These are phyloP conservation scores for Tilletia setariae DNA, from an alignment of 1,284 basidiomycete genomes.

Conservation along the genomic window DNA sequence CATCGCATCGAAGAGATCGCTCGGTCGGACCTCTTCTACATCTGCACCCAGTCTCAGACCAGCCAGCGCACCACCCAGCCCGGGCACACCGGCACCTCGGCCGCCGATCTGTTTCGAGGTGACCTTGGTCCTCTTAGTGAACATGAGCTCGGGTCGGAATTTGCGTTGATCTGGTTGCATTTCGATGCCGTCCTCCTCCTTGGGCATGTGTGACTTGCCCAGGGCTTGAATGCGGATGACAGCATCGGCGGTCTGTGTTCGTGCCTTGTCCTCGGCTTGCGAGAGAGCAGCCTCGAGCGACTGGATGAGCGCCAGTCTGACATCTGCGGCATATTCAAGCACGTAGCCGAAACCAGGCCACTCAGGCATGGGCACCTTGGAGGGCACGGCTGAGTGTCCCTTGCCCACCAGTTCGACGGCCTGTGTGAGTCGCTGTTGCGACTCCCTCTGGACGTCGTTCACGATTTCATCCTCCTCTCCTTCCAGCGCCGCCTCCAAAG, in stretches of 20 bases:
- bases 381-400: conserved; percentile 57
- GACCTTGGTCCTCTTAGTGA: conserved; percentile 55
- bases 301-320: conserved; percentile 72
- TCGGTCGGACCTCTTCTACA: conserved; percentile 56
- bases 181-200: conserved; percentile 19
- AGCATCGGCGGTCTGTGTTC: conserved; percentile 67
- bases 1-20: conserved; percentile 84
- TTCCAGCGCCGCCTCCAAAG: conserved; percentile 70
- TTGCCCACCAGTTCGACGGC: conserved; percentile 75
- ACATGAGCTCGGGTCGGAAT: conserved; percentile 97
- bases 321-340: conserved; percentile 84
- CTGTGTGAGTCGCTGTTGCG: conserved; percentile 59
- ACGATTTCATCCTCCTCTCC: conserved; percentile 73
- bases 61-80: conserved; percentile 21
- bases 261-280: conserved; percentile 78
- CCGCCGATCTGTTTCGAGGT: not conserved
- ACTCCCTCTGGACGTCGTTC: conserved; percentile 62
- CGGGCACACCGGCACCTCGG: conserved; percentile 18
- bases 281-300: conserved; percentile 80
- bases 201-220: conserved; percentile 76
- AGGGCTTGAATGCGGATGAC: conserved; percentile 69
- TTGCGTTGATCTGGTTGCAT: conserved; percentile 60
- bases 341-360: conserved; percentile 84
- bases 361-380: conserved; percentile 59
- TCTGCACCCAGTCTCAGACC: conserved; percentile 44